Evolutionary conservation across 805 yeast species (phyloP).

Genomic region (Wickerhamomyces mucosus): DNA sequence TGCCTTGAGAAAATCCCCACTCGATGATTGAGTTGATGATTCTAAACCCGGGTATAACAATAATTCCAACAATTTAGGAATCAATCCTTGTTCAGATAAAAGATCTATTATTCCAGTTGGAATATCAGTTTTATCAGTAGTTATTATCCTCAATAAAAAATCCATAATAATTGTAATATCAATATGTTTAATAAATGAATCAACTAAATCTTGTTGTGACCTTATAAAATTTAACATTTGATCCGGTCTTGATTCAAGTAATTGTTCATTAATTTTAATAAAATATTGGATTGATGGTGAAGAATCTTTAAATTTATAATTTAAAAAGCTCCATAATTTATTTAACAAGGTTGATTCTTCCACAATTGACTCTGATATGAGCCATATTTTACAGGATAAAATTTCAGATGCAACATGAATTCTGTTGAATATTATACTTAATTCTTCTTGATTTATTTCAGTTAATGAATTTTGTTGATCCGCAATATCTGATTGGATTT

Average conservation of each 20-base stretch:
- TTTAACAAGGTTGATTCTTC: conserved; percentile 55
- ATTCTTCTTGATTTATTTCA: conserved; percentile 8
- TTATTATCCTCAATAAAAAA: conserved; percentile 75
- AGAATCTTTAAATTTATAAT: conserved; percentile 41
- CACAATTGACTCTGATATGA: conserved; percentile 80
- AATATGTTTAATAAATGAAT: conserved; percentile 64
- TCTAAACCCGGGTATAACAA: conserved; percentile 45
- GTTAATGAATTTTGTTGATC: not conserved
- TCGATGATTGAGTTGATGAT: conserved; percentile 75
- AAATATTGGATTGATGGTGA: conserved; percentile 74
- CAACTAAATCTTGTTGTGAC: conserved; percentile 49
- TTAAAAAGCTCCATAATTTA: conserved; percentile 72
- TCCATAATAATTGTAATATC: conserved; percentile 91
- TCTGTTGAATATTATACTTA: conserved; percentile 17
- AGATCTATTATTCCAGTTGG: conserved; percentile 85
- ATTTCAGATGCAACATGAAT: conserved; percentile 75
- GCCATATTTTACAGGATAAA: conserved; percentile 84
- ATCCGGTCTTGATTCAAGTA: conserved; percentile 68
- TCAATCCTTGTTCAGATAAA: conserved; percentile 61
- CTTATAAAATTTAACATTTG: conserved; percentile 47
- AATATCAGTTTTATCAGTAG: conserved; percentile 82
- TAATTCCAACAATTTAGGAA: conserved; percentile 59
- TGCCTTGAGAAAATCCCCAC: conserved; percentile 90
- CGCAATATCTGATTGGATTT: too few species aligned
- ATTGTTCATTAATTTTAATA: conserved; percentile 80